Conservation (phyloP, 1,284 basidiomycete genomes). For the Malassezia caprae region DNA sequence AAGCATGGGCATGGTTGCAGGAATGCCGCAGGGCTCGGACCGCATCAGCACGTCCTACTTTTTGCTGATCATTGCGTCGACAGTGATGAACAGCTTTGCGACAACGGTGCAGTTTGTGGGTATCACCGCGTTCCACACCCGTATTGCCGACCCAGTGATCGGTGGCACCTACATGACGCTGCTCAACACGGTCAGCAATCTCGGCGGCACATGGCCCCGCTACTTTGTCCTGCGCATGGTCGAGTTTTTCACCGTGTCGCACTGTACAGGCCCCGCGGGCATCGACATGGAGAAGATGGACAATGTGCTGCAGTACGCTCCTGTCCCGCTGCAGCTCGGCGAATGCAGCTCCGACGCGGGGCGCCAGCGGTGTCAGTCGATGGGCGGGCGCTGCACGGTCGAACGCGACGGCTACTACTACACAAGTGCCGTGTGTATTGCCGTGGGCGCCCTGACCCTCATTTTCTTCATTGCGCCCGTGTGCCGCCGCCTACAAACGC, state of each 20-base stretch:
- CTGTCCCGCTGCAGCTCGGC: constrained; percentile 4
- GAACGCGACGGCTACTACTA: constrained; percentile 86
- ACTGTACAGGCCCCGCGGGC: constrained; percentile 25
- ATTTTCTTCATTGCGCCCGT: constrained; percentile 72
- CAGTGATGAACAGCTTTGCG: constrained; percentile 73
- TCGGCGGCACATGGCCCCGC: constrained; percentile 95
- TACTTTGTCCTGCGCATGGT: constrained; percentile 71
- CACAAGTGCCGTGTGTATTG: constrained; percentile 68
- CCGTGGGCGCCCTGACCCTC: constrained; percentile 63
- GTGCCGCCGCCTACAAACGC: constrained; percentile 65
- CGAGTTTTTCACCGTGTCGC: constrained; percentile 36
- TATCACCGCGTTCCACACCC: constrained; percentile 93
- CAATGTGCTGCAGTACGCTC: constrained; percentile 1
- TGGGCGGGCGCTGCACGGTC: constrained; percentile 70
- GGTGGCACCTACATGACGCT: constrained; percentile 61
- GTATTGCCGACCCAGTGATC: constrained; percentile 90
- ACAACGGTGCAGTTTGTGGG: constrained; percentile 97
- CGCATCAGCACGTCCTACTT: constrained; percentile 57
- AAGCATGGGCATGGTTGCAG: constrained; percentile 68
- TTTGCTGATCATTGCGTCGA: constrained; percentile 64
- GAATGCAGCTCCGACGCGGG: constrained; percentile 52
- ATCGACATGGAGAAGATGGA: constrained; percentile 18
- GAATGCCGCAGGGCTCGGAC: constrained; percentile 60
- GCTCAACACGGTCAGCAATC: constrained; percentile 88
- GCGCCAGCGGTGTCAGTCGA: constrained; percentile 64